Evolutionary conservation across 2,329 filamentous ascomycete species (phyloP), one percentile per base, ranked within the genome.

Genomic region (Chaetoscypha palmicola): DNA sequence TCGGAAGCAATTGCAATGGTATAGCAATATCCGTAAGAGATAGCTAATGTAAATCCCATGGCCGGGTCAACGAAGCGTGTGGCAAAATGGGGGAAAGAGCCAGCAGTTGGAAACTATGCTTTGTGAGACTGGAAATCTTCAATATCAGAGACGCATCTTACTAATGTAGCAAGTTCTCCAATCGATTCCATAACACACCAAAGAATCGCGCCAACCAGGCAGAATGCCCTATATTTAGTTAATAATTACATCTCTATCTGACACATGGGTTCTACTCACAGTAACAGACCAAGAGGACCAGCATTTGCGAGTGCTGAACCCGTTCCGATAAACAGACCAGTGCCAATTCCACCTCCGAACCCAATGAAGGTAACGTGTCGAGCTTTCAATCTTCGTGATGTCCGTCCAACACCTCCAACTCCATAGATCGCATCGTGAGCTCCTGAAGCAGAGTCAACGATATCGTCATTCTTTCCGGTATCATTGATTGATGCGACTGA

Each of bases 291-390:
- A 11, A 60, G 62, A 26, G 71, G 72, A n/a, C 72, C 72, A 54
- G 68, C 69, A 4, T 62, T 66, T 4, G 67, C 64, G 40, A 73
- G 64, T 2, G 69, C 67, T 35, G 59, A 54, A 22, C 70, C 71
- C 24, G 68, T 68, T 16, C 71, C 72, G 40, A 75, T 67, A 57
- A 74, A 76, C 5, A 75, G 62, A 59, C 72, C 72, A 20, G 71
- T 74, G 31, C 71, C 71, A 42, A 75, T 72, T 21, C 53, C 49
- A 19, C 45, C 48, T 16, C 47, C 47, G 41, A 48, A 41, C 4
- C 46, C 46, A 28, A 48, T 48, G 17, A 48, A 48, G n/a, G 46
- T 48, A 3, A 48, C 42, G 40, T 48, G 46, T 20, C 41, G 36
- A 21, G 46, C 41, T 14, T 37, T 48, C 30, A 48, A 30, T 19